Conservation (phyloP, 768 basidiomycete species). For the Coprinopsis strossmayeri region DNA sequence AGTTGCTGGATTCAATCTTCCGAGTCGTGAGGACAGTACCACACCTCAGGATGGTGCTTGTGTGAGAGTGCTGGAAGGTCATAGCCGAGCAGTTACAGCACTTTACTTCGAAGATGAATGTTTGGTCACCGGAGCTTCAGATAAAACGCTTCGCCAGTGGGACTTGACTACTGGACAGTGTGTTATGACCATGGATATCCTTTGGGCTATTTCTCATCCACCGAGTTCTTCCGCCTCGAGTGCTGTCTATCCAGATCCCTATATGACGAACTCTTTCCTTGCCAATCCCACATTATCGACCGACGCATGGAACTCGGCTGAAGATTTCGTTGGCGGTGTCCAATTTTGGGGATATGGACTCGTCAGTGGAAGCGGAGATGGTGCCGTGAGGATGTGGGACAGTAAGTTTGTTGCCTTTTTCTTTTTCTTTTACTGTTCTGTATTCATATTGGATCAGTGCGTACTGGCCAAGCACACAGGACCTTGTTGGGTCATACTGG, state of each 20-base stretch:
- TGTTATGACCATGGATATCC: conserved; percentile 98
- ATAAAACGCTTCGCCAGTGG: conserved; percentile 98
- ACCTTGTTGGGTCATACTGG: conserved; percentile 90
- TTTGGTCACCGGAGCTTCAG: conserved; percentile 93
- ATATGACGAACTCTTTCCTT: conserved; percentile 44
- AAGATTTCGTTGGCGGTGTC: conserved; percentile 95
- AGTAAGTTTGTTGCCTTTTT: conserved; percentile 50
- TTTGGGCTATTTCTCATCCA: conserved; percentile 97
- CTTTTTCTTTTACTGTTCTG: conserved; percentile 1
- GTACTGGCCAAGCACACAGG: conserved; percentile 94
- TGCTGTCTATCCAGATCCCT: conserved; percentile 28
- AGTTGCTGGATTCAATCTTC: conserved; percentile 31
- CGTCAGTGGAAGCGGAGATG: conserved; percentile 95
- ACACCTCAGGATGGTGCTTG: conserved; percentile 53
- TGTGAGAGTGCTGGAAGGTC: conserved; percentile 76
- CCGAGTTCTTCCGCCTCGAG: conserved; percentile 38
- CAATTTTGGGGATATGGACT: conserved; percentile 99
- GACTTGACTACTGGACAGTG: conserved; percentile 96
- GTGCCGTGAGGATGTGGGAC: conserved; percentile 99
- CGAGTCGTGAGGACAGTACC: conserved; percentile 28
- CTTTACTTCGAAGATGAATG: conserved; percentile 95
- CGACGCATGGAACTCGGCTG: conserved; percentile 83
- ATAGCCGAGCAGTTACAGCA: conserved; percentile 87
- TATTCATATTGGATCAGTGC: conserved; percentile 69
- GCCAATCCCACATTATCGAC: conserved; percentile 86